Base-by-base conservation (phyloP, 306 rosid species). In the Arachis stenosperma region DNA sequence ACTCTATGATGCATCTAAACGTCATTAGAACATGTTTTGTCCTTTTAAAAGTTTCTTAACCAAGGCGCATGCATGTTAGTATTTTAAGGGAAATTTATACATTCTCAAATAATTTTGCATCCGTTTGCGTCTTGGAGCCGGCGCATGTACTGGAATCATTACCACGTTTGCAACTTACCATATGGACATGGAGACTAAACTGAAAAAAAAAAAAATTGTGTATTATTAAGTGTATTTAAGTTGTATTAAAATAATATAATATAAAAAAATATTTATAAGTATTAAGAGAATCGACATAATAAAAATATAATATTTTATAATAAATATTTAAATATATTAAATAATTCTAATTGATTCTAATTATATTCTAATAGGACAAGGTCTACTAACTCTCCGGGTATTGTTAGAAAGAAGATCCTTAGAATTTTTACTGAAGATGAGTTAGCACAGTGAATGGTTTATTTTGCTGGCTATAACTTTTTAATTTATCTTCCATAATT, bases 141-240 rank as follows among this genome's bases (percentile, higher is more conserved):
- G 95, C 30, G 95, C 95, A 8, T 87, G 88, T 78, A 90, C 95
- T 12, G 88, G 90, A 79, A 85, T 87, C 69, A 89, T 89, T 79
- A 91, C 95, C 47, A 89, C 85, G 91, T 89, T 91, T 53, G 90
- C 91, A 75, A 89, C 91, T 75, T 87, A 89, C 73, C 91, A 90
- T 5, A 79, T 87, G 88, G 95, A 89, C 82, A 50, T 87, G 82
- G 88, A 83, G 47, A 1, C 1, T 22, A 22, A 22, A 22, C 27
- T 22, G 27, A 22, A 22, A 22, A 22, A 22, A 22, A 22, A 22
- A 22, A 1, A 1, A 22, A 1, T 22, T 22, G 27, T 22, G 27
- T 22, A 22, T 22, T 22, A 22, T 22, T 22, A 0, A 22, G 1
- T 22, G 1, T 22, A 22, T 22, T 22, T 22, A 22, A 22, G 1